A percentile compares a stretch with the other conserved stretches of the same genome.
phyloP scores from a whole-genome alignment of 768 basidiomycete genomes.

The Clavaria fumosa region DNA sequence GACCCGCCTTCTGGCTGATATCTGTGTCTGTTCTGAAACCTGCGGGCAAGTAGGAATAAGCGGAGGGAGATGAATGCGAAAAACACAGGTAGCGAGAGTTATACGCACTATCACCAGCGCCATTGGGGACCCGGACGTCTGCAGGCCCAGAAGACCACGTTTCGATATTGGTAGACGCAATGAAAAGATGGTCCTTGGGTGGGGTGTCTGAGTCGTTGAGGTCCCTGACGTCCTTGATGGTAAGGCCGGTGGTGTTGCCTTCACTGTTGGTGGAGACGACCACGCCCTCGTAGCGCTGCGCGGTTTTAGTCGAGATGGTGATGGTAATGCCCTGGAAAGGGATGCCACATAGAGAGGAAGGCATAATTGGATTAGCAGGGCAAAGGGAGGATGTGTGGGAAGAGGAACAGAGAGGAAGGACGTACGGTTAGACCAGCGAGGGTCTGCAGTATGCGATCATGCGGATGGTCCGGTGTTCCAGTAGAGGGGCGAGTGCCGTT shows the following conservation, averaged over 20 bases:
- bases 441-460: conserved; percentile 47
- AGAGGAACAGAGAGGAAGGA: conserved; percentile 10
- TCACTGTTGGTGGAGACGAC: conserved; percentile 44
- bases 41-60: conserved; percentile 15
- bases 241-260: conserved; percentile 56
- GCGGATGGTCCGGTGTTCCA: conserved; percentile 28
- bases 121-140: conserved; percentile 45
- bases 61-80: too few relatives aligned
- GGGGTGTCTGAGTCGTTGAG: conserved; percentile 49
- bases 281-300: conserved; percentile 61
- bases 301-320: conserved; percentile 57
- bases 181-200: conserved; percentile 53
- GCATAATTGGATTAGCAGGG: too few relatives aligned
- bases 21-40: conserved; percentile 77
- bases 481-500: too few relatives aligned
- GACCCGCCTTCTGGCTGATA: conserved; percentile 43
- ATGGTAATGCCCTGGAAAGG: conserved; percentile 49
- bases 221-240: conserved; percentile 67
- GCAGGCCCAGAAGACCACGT: conserved; percentile 60
- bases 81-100: too few relatives aligned
- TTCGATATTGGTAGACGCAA: conserved; percentile 61
- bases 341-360: conserved; percentile 3
- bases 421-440: conserved; percentile 59
- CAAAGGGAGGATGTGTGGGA: too few relatives aligned
- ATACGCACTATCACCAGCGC: conserved; percentile 45